Evolutionary conservation across 2,329 filamentous ascomycete genomes (phyloP).

Genomic region (Clonostachys sp.): DNA sequence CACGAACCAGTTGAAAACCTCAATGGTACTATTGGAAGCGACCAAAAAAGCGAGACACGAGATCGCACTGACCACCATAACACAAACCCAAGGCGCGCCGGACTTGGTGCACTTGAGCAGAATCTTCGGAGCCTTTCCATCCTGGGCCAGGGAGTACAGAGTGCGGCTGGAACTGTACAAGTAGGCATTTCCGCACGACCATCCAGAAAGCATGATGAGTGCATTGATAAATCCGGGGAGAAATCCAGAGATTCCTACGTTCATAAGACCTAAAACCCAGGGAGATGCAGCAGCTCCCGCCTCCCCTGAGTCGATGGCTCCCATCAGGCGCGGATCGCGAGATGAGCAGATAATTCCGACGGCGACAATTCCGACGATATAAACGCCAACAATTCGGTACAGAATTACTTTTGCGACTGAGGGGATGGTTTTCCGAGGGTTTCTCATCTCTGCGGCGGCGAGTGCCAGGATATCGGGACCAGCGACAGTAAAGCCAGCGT

Average conservation of each 20-base stretch:
- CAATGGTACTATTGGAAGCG: constrained; percentile 34
- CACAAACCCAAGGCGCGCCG: constrained; percentile 54
- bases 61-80: constrained; percentile 40
- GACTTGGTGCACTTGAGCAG: constrained; percentile 52
- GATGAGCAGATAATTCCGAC: constrained; percentile 50
- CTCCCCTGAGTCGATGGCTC: constrained; percentile 31
- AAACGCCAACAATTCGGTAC: constrained; percentile 67
- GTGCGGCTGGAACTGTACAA: constrained; percentile 40
- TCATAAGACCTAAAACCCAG: constrained; percentile 57
- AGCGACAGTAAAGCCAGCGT: constrained; percentile 64
- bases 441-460: constrained; percentile 55
- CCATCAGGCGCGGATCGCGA: constrained; percentile 35
- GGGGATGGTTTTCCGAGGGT: constrained; percentile 41
- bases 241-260: constrained; percentile 35
- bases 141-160: constrained; percentile 39
- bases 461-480: constrained; percentile 64
- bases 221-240: constrained; percentile 53
- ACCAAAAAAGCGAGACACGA: constrained; percentile 45
- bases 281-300: constrained; percentile 54
- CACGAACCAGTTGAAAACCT: constrained; percentile 47
- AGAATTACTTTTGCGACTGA: constrained; percentile 68
- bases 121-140: constrained; percentile 32
- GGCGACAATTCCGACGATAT: constrained; percentile 59
- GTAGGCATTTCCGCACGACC: constrained; percentile 39
- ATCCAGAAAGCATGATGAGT: constrained; percentile 46